Evolutionary conservation across 2,329 filamentous ascomycete species (phyloP).

Genomic region (Epichloe gansuensis): DNA sequence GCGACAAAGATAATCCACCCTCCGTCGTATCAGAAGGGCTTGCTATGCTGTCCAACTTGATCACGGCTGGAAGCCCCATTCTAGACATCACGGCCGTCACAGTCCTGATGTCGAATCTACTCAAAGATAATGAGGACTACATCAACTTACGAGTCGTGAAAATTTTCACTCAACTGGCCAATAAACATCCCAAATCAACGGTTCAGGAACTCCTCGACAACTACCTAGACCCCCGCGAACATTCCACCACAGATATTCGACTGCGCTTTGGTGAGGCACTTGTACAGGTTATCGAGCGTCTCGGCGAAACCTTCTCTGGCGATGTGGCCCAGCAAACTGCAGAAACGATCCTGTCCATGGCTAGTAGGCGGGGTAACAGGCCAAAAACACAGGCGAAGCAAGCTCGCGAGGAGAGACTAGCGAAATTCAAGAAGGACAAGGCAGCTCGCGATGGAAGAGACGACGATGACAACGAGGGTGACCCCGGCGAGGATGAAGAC

Average conservation of each 20-base stretch:
- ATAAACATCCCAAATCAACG: slow-evolving; percentile 48
- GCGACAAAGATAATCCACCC: slow-evolving; percentile 47
- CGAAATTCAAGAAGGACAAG: slow-evolving; percentile 32
- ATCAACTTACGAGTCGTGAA: slow-evolving; percentile 57
- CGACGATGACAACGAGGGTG: slow-evolving; percentile 31
- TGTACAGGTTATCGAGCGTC: slow-evolving; percentile 48
- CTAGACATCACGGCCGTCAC: slow-evolving; percentile 54
- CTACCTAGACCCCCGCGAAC: slow-evolving; percentile 52
- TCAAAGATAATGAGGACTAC: slow-evolving; percentile 57
- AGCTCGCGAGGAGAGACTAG: slow-evolving; percentile 33
- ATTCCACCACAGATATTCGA: slow-evolving; percentile 46
- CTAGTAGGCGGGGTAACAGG: slow-evolving; percentile 48
- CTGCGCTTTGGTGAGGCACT: slow-evolving; percentile 58
- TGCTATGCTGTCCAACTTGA: slow-evolving; percentile 44
- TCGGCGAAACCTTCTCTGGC: slow-evolving; percentile 42
- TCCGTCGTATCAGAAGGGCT: slow-evolving; percentile 56
- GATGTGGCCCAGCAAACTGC: slow-evolving; percentile 38
- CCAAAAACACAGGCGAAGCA: slow-evolving; percentile 47
- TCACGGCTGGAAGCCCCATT: slow-evolving; percentile 40
- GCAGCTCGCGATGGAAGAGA: slow-evolving; percentile 20
- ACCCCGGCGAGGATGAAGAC: slow-evolving; percentile 25
- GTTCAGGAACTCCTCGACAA: slow-evolving; percentile 50
- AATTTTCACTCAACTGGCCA: slow-evolving; percentile 48
- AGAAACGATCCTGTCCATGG: slow-evolving; percentile 48
- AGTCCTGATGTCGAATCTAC: slow-evolving; percentile 48